Conservation (phyloP, 495 filamentous ascomycete genomes). For the Amorphotheca resinae region DNA sequence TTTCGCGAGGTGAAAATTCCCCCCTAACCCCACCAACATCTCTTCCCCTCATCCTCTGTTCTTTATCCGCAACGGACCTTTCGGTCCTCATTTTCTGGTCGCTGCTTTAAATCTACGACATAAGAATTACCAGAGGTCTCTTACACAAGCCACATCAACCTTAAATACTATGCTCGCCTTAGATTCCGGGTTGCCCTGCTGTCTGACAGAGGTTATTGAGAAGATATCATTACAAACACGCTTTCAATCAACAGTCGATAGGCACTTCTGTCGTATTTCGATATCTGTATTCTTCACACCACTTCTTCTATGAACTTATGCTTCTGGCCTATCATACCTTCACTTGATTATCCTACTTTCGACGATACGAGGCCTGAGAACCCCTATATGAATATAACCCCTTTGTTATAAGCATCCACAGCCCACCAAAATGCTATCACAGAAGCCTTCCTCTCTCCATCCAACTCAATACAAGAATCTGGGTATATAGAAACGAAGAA, state of each 20-base stretch:
- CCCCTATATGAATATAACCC: conserved; percentile 10
- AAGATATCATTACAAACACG: neutral
- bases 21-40: too few species aligned
- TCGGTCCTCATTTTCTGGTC: too few species aligned
- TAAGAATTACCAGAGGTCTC: conserved; percentile 6
- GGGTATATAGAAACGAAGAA: conserved; percentile 21
- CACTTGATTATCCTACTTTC: conserved; percentile 6
- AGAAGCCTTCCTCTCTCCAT: conserved; percentile 3
- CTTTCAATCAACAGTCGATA: neutral
- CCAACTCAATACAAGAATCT: conserved; percentile 19
- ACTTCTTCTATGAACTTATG: conserved; percentile 5
- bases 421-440: conserved; percentile 3
- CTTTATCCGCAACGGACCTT: too few species aligned
- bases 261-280: too few species aligned
- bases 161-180: conserved; percentile 20
- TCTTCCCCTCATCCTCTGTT: too few species aligned
- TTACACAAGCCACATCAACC: conserved; percentile 18
- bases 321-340: neutral
- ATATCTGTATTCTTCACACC: conserved; percentile 9
- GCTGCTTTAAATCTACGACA: conserved; percentile 1
- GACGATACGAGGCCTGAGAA: neutral
- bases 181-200: conserved; percentile 21
- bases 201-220: neutral
- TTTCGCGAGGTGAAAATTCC: conserved; percentile 12
- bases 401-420: conserved; percentile 2